Conservation (phyloP, 345 rosid species). For the Combretum micranthum region DNA sequence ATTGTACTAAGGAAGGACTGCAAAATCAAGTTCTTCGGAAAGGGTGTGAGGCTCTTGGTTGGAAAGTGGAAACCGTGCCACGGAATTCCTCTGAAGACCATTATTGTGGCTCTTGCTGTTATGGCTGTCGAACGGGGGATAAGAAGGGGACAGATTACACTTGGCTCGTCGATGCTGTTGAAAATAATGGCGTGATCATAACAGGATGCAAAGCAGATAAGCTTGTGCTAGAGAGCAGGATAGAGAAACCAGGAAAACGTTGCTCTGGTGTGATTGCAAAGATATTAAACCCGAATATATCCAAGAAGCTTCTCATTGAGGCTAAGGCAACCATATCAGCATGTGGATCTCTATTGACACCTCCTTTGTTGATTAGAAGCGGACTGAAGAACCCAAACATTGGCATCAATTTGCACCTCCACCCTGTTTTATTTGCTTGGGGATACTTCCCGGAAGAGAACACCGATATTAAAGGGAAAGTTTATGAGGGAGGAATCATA, state of each 20-base stretch:
- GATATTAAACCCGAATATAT: not conserved
- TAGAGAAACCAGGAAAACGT: not conserved
- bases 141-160: constrained; percentile 12
- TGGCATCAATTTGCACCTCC: constrained; percentile 15
- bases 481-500: constrained; percentile 57
- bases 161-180: constrained; percentile 22
- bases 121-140: constrained; percentile 16
- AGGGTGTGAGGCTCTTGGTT: constrained; percentile 15
- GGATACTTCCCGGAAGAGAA: constrained; percentile 18
- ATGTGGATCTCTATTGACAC: constrained; percentile 17
- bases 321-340: constrained; percentile 20
- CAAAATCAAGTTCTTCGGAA: constrained; percentile 16
- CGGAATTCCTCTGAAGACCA: constrained; percentile 15
- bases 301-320: constrained; percentile 12
- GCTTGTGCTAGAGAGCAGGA: constrained; percentile 6
- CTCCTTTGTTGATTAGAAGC: constrained; percentile 14
- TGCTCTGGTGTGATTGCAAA: constrained; percentile 14
- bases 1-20: constrained; percentile 10
- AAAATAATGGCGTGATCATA: constrained; percentile 14
- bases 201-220: constrained; percentile 19
- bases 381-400: constrained; percentile 21
- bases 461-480: constrained; percentile 1
- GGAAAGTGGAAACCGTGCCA: constrained; percentile 4
- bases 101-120: constrained; percentile 18
- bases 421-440: constrained; percentile 13